Evolutionary conservation across 108 stramenopile genomes (phyloP).

Genomic region (Fistulifera pelliculosa): DNA sequence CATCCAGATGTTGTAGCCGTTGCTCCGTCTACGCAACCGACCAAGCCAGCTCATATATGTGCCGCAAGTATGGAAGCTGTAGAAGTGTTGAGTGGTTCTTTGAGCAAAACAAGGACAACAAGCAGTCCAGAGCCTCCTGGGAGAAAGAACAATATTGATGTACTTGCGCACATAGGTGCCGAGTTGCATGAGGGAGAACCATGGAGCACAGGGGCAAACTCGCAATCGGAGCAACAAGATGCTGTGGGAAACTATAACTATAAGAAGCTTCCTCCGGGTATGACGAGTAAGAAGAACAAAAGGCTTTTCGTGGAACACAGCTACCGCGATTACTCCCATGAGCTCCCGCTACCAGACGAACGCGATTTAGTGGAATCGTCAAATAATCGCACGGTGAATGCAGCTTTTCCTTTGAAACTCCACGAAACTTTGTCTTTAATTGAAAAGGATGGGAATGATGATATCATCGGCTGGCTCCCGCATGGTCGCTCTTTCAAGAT

Average conservation of each 20-base stretch:
- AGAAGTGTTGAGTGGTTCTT: not conserved
- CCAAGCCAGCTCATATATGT: not conserved
- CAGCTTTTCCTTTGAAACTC: slow-evolving; percentile 64
- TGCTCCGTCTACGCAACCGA: no score
- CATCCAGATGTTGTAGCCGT: no score
- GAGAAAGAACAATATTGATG: slow-evolving; percentile 27
- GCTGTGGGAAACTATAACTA: slow-evolving; percentile 13
- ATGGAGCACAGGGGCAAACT: no score
- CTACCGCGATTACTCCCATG: slow-evolving; percentile 30
- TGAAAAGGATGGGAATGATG: slow-evolving; percentile 44
- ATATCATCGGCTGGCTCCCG: slow-evolving; percentile 71
- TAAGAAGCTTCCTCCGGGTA: slow-evolving; percentile 37
- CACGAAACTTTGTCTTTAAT: slow-evolving; percentile 61
- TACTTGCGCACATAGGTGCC: slow-evolving; percentile 39
- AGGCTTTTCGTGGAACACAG: slow-evolving; percentile 29
- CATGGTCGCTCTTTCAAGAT: slow-evolving; percentile 74
- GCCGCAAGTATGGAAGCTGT: not conserved
- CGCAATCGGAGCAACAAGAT: slow-evolving; percentile 3
- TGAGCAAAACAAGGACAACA: no score
- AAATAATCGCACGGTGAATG: slow-evolving; percentile 29
- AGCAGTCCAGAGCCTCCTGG: no score
- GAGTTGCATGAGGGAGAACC: slow-evolving; percentile 15
- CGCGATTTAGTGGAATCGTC: slow-evolving; percentile 7
- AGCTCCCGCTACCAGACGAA: slow-evolving; percentile 24
- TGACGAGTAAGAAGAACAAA: slow-evolving; percentile 33